Conservation (phyloP, 192 early-diverging fungal species). For the Dispira parvispora region DNA sequence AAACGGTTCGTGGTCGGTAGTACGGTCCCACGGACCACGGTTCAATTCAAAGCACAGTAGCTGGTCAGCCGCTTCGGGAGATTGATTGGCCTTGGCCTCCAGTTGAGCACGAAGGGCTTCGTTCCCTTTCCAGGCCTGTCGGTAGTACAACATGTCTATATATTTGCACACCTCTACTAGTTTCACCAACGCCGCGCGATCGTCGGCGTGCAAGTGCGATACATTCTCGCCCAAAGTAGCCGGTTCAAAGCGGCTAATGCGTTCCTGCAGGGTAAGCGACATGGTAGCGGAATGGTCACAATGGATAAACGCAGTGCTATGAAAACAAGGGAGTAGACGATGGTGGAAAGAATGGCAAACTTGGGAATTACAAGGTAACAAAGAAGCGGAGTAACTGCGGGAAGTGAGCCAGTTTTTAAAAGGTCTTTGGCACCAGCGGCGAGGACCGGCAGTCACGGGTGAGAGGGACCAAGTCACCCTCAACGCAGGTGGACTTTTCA, state of each 20-base stretch:
- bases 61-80: slow-evolving; percentile 20
- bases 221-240: slow-evolving; percentile 39
- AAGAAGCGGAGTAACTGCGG: no score
- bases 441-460: no score
- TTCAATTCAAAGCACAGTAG: slow-evolving; percentile 40
- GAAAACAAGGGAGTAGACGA: no score
- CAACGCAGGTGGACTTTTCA: no score
- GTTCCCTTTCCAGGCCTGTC: slow-evolving; percentile 49
- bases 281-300: neutral
- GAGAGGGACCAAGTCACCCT: no score
- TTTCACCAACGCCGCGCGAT: slow-evolving; percentile 40
- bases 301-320: no score
- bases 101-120: slow-evolving; percentile 32
- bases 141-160: slow-evolving; percentile 40
- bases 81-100: slow-evolving; percentile 13
- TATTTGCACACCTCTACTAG: slow-evolving; percentile 40
- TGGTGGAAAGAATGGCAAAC: no score
- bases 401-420: no score
- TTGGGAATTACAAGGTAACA: no score
- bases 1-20: slow-evolving; percentile 35
- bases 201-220: slow-evolving; percentile 32
- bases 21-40: slow-evolving; percentile 49
- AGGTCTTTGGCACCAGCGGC: no score
- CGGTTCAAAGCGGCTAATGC: slow-evolving; percentile 29
- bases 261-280: slow-evolving; percentile 15